Evolutionary conservation across 805 yeast species (phyloP), one percentile per base, ranked within the genome.

Genomic region (Metschnikowia lochheadii): DNA sequence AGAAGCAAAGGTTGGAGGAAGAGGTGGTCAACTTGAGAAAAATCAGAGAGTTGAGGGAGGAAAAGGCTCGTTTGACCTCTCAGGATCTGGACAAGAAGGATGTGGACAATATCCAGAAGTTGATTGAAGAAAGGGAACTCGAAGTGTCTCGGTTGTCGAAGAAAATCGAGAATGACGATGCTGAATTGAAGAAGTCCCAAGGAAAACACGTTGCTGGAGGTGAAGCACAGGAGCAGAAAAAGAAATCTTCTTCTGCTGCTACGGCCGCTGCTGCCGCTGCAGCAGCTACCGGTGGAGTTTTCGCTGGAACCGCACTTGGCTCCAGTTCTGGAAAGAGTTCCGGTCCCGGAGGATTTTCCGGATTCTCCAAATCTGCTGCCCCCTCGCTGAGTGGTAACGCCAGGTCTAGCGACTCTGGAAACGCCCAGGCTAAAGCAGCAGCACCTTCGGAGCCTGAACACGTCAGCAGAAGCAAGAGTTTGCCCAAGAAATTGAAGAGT

Each of bases 21-120:
- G 78, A 70, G 59, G 68, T 66, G 49, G 69, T 63, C 26, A 69
- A 71, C 56, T 65, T 74, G 60, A 72, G 73, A 58, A 65, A 67
- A 54, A 65, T 68, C 58, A 63, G 65, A 58, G 68, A 66, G 31
- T 63, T 73, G 51, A 66, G 73, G 52, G 73, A 65, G 48, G 74
- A 73, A 49, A 72, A 69, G 55, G 68, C 63, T 17, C 59, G 64
- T 52, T 64, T 65, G 49, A 53, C 67, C n/a, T 52, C 46, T 38
- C 59, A 63, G 46, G 61, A 61, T 32, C 14, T 10, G 18, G 41
- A 32, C 26, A 53, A 54, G 32, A 55, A 55, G 33, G 61, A 61
- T 23, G 45, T 65, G 42, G 66, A 58, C 20, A 66, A 64, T 23
- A 55, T 65, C 51, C 62, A 65, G 49, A 55, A 63, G 48, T 62